These are phyloP conservation scores for Taxawa tesnikishii DNA, from an alignment of 2,329 filamentous ascomycete species.

Conservation along the genomic window DNA sequence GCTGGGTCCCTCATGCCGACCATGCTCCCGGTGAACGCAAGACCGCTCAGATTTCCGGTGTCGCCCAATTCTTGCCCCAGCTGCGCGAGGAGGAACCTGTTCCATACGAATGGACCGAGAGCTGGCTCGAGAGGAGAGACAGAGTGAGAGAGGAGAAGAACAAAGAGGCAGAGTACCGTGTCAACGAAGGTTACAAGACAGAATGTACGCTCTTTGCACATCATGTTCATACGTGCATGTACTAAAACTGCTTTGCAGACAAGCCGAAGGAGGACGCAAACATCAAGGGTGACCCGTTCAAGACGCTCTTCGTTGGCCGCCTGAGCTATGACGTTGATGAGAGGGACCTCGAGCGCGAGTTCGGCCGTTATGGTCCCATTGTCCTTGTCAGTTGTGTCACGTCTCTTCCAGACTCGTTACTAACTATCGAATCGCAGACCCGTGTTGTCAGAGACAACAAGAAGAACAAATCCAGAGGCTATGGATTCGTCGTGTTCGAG, in stretches of 20 bases:
- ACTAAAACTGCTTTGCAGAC: slow-evolving; percentile 36
- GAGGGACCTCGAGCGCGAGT: slow-evolving; percentile 84
- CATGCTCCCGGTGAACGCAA: slow-evolving; percentile 70
- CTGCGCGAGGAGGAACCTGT: slow-evolving; percentile 68
- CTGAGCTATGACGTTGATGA: slow-evolving; percentile 83
- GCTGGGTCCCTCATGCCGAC: slow-evolving; percentile 77
- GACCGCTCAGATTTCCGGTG: slow-evolving; percentile 58
- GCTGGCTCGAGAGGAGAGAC: slow-evolving; percentile 81
- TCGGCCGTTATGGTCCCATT: slow-evolving; percentile 85
- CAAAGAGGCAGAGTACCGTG: slow-evolving; percentile 49
- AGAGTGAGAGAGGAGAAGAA: slow-evolving; percentile 73
- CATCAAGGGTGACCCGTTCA: slow-evolving; percentile 85
- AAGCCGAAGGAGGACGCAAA: slow-evolving; percentile 77
- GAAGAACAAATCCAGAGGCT: slow-evolving; percentile 66
- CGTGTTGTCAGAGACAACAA: slow-evolving; percentile 58
- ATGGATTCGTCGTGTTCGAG: slow-evolving; percentile 95
- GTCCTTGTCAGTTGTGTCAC: slow-evolving; percentile 52
- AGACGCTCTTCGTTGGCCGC: slow-evolving; percentile 83
- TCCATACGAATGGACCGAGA: slow-evolving; percentile 71
- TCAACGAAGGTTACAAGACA: slow-evolving; percentile 50
- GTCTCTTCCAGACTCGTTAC: neutral
- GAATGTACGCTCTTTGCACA: slow-evolving; percentile 6
- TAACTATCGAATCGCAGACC: slow-evolving; percentile 45
- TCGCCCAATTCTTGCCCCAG: slow-evolving; percentile 63
- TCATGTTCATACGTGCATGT: neutral